Conservation (phyloP, 2,329 filamentous ascomycete species). For the Penicillium psychrosexuale region DNA sequence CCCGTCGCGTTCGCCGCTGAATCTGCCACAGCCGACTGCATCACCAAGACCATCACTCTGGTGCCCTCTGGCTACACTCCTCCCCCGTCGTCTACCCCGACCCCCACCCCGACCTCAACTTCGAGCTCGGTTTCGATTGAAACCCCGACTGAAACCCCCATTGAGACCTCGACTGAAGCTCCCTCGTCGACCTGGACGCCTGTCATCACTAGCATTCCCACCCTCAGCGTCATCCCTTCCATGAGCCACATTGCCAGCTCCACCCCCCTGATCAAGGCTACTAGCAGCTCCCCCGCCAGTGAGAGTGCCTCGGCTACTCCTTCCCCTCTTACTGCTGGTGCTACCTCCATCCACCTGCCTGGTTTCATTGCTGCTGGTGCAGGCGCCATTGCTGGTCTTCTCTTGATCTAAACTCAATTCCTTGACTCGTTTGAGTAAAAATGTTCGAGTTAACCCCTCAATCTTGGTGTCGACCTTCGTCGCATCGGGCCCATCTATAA, state of each 20-base stretch:
- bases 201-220: conserved; percentile 14
- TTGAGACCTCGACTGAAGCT: background rate
- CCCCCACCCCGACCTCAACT: conserved; percentile 10
- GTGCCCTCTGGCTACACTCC: conserved; percentile 23
- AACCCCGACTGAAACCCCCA: too few species aligned
- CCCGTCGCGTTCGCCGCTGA: conserved; percentile 30
- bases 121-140: too few species aligned
- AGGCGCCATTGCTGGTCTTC: conserved; percentile 31
- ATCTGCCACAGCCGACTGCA: conserved; percentile 16
- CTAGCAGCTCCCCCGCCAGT: conserved; percentile 1
- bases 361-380: conserved; percentile 31
- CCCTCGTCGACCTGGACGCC: conserved; percentile 11
- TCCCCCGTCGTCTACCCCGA: conserved; percentile 22
- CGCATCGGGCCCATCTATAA: conserved; percentile 2
- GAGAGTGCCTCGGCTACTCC: background rate
- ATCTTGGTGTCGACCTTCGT: conserved; percentile 7
- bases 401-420: conserved; percentile 30
- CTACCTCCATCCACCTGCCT: conserved; percentile 23
- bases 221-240: conserved; percentile 12
- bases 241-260: conserved; percentile 13
- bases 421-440: background rate
- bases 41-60: conserved; percentile 30
- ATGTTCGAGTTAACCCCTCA: background rate
- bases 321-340: conserved; percentile 19
- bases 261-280: conserved; percentile 17